Evolutionary conservation across 768 basidiomycete genomes (phyloP).

Genomic region (Myochromella boudieri): DNA sequence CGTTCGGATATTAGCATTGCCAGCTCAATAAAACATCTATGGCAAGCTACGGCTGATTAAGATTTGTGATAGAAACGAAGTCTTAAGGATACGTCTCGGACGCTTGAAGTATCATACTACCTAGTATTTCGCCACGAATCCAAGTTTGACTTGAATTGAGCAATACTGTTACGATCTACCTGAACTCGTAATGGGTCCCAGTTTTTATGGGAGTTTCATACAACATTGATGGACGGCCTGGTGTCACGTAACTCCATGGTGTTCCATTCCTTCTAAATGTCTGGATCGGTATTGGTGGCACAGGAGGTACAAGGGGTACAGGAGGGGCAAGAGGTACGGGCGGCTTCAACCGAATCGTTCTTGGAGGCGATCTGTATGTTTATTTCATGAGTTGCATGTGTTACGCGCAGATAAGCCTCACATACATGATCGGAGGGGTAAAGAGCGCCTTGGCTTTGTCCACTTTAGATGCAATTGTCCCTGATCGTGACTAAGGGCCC

Average conservation of each 20-base stretch:
- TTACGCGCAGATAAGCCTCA: not conserved
- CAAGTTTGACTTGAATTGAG: too few relatives aligned
- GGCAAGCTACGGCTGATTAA: too few relatives aligned
- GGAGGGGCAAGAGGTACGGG: too few relatives aligned
- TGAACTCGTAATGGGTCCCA: not conserved
- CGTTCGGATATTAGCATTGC: too few relatives aligned
- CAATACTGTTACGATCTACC: not conserved
- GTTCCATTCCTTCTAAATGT: constrained; percentile 6
- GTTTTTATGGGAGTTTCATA: constrained; percentile 7
- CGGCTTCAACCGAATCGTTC: constrained; percentile 5
- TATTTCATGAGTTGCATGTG: not conserved
- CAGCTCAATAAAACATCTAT: too few relatives aligned
- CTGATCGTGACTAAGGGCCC: not conserved
- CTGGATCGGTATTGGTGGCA: too few relatives aligned
- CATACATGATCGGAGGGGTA: not conserved
- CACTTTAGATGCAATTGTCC: not conserved
- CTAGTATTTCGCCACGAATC: too few relatives aligned
- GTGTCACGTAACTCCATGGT: constrained; percentile 8
- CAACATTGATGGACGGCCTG: constrained; percentile 4
- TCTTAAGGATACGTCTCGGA: too few relatives aligned
- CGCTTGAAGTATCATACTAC: too few relatives aligned
- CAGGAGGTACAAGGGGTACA: too few relatives aligned
- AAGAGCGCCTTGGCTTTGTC: not conserved
- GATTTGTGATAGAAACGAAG: too few relatives aligned
- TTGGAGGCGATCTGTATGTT: not conserved